Conservation (phyloP, 2,329 filamentous ascomycete species). For the Exophiala oligosperma region DNA sequence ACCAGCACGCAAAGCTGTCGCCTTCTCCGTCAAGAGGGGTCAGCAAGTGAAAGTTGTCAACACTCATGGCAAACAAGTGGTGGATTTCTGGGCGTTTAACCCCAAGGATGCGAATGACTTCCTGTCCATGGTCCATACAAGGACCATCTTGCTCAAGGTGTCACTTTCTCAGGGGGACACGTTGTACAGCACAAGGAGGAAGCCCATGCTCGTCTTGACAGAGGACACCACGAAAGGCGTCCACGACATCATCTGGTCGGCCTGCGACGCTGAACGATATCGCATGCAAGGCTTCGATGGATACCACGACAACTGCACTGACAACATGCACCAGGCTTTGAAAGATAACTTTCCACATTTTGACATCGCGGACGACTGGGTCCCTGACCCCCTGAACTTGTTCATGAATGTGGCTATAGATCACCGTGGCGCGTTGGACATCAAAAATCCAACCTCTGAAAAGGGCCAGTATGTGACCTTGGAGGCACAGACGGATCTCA, state of each 20-base stretch:
- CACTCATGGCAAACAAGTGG: slow-evolving; percentile 50
- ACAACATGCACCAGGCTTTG: slow-evolving; percentile 40
- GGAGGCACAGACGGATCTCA: slow-evolving; percentile 37
- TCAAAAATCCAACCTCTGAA: slow-evolving; percentile 35
- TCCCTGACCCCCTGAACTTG: slow-evolving; percentile 44
- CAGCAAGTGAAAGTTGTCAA: slow-evolving; percentile 49
- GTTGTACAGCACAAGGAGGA: slow-evolving; percentile 40
- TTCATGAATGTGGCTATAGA: slow-evolving; percentile 45
- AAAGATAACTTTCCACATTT: slow-evolving; percentile 22
- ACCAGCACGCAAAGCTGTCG: slow-evolving; percentile 45
- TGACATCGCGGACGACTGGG: slow-evolving; percentile 23
- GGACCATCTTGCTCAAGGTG: slow-evolving; percentile 36
- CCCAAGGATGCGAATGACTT: slow-evolving; percentile 28
- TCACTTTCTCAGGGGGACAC: slow-evolving; percentile 33
- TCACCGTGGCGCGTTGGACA: slow-evolving; percentile 24
- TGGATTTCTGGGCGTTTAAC: slow-evolving; percentile 53
- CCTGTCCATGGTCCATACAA: slow-evolving; percentile 42
- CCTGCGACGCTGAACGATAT: slow-evolving; percentile 42
- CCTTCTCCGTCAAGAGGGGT: slow-evolving; percentile 38
- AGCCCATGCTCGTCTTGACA: slow-evolving; percentile 38
- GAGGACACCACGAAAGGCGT: slow-evolving; percentile 41
- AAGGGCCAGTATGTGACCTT: slow-evolving; percentile 38
- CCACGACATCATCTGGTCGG: slow-evolving; percentile 44
- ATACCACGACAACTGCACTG: slow-evolving; percentile 43
- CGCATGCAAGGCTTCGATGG: slow-evolving; percentile 35